These are phyloP conservation scores for Zasmidium angulare DNA, from an alignment of 2,329 filamentous ascomycete species.

Conservation along the genomic window DNA sequence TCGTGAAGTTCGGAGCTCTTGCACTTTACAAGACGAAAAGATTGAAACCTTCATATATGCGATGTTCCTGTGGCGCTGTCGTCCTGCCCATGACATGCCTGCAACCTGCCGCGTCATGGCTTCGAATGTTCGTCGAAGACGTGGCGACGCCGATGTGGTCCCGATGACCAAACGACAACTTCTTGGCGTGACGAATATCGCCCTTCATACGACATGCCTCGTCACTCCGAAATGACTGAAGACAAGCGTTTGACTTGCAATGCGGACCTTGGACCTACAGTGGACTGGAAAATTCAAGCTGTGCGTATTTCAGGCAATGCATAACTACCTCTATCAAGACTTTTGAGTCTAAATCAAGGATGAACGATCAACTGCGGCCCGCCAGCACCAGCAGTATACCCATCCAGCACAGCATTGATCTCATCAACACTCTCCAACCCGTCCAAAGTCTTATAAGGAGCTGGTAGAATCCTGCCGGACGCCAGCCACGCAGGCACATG, in stretches of 20 bases:
- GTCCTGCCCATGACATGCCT: not conserved
- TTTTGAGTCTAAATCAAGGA: not conserved
- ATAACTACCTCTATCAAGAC: too few species aligned
- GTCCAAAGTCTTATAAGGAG: not conserved
- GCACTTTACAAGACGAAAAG: too few species aligned
- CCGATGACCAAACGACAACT: not conserved
- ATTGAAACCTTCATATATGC: not conserved
- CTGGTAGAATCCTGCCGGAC: conserved; percentile 1
- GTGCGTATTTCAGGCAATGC: too few species aligned
- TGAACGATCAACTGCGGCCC: conserved; percentile 8
- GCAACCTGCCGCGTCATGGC: not conserved
- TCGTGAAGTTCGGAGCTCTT: too few species aligned
- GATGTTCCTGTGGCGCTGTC: not conserved
- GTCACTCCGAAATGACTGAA: too few species aligned
- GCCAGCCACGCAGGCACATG: conserved; percentile 5
- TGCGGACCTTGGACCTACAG: too few species aligned
- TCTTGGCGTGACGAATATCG: not conserved
- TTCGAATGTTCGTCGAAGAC: not conserved
- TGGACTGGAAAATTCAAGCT: too few species aligned
- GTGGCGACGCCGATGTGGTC: not conserved
- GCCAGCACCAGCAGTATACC: conserved; percentile 1
- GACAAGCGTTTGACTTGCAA: too few species aligned
- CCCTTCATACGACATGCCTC: not conserved
- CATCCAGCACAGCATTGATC: conserved; percentile 11
- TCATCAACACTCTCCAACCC: conserved; percentile 6